phyloP scores from a whole-genome alignment of 768 basidiomycete species.

The Mycena latifolia region DNA sequence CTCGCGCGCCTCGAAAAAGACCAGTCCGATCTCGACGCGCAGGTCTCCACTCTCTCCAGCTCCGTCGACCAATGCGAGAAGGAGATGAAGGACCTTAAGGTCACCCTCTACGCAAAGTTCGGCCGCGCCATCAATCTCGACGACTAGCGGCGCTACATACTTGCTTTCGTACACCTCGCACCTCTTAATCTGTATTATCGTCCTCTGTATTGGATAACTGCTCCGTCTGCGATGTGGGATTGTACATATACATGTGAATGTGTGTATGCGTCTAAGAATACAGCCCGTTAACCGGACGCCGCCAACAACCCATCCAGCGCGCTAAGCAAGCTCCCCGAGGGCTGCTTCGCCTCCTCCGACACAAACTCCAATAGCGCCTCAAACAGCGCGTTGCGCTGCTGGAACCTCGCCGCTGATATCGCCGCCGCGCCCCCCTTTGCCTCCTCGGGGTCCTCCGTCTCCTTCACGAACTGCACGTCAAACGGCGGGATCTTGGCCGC shows the following conservation, averaged over 20 bases:
- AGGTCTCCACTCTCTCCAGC: constrained; percentile 62
- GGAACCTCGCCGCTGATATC: constrained; percentile 63
- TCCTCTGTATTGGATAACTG: constrained; percentile 11
- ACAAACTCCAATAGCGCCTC: constrained; percentile 76
- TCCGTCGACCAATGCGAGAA: constrained; percentile 75
- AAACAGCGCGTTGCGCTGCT: constrained; percentile 78
- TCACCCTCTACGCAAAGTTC: constrained; percentile 89
- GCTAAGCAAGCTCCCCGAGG: constrained; percentile 71
- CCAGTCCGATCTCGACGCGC: constrained; percentile 67
- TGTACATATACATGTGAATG: constrained; percentile 1
- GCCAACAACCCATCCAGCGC: constrained; percentile 60
- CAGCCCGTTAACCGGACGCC: constrained; percentile 34
- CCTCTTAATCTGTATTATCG: constrained; percentile 3
- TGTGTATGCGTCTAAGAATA: background rate
- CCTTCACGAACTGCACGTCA: constrained; percentile 38
- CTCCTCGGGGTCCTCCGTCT: constrained; percentile 36
- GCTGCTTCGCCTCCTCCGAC: constrained; percentile 74
- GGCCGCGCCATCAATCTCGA: constrained; percentile 94
- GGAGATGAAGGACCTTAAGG: constrained; percentile 86
- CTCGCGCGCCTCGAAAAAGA: constrained; percentile 79
- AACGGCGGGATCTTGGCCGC: constrained; percentile 43
- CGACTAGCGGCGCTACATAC: constrained; percentile 68
- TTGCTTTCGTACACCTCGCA: background rate
- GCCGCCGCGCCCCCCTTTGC: constrained; percentile 36
- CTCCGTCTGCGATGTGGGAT: background rate